Percentiles rank a stretch among this genome's conserved stretches.
Conservation (phyloP, 169 alveolate genomes). For the Perkinsus marinus region DNA sequence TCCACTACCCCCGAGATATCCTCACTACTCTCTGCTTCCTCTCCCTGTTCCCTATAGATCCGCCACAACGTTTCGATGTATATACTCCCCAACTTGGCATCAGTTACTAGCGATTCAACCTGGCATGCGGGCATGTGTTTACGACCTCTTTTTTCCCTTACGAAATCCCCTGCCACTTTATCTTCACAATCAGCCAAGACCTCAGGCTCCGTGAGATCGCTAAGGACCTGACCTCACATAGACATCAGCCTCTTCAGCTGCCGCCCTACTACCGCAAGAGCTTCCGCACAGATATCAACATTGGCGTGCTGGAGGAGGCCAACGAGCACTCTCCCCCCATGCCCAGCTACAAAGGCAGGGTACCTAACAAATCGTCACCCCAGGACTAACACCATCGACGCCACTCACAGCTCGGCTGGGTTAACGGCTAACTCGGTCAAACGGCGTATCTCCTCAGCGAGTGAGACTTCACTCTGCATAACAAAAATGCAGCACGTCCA, state of each 20-base stretch:
- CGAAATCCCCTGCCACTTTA: background rate
- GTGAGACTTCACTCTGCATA: background rate
- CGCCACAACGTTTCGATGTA: background rate
- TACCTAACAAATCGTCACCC: background rate
- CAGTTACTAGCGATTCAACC: background rate
- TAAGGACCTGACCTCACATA: background rate
- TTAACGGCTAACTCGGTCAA: background rate
- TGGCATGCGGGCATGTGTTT: too few relatives aligned
- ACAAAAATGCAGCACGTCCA: background rate
- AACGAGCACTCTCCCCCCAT: background rate
- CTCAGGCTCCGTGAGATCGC: background rate
- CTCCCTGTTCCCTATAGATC: background rate
- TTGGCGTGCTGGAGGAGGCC: background rate
- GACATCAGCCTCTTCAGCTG: too few relatives aligned
- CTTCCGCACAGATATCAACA: background rate
- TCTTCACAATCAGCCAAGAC: background rate
- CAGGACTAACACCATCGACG: too few relatives aligned
- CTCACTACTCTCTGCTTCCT: background rate
- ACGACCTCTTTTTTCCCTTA: background rate
- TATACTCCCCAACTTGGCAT: background rate
- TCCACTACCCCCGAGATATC: background rate
- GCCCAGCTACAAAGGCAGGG: background rate
- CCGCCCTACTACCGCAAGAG: background rate
- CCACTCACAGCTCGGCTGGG: background rate
- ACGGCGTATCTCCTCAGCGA: background rate